Base-by-base conservation (phyloP, 805 yeast genomes). In the Cyberlindnera saturnus region DNA sequence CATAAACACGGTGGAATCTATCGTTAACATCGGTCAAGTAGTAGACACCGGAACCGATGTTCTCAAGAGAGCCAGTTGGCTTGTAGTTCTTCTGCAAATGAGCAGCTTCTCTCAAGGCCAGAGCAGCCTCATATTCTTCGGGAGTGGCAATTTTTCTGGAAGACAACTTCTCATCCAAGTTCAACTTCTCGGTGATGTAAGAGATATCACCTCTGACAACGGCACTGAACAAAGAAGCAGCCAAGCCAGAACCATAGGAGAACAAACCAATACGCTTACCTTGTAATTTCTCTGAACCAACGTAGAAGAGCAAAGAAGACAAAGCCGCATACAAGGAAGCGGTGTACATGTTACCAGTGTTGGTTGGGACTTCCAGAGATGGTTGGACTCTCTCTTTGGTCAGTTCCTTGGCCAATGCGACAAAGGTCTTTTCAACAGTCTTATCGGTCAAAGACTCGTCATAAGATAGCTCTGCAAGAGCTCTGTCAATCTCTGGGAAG, bases 241-340 rank as follows among this genome's bases (percentile, higher is more conserved):
- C 99, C 50, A 93, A 78, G 61, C 99, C 99, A 14, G 98, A 91
- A 55, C 99, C 99, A 67, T 93, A 93, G 17, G 99, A 93, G 74
- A 90, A 93, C 57, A 90, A 64, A 56, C 96, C 95, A 60, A 93
- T 74, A 66, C 96, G 80, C 74, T 89, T 87, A 57, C 77, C 77
- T 65, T 82, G 88, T 56, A 91, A 75, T 42, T 75, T 69, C 37
- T 82, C 93, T 43, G 77, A 74, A 36, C 87, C 90, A 49, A 83
- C 84, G 61, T 73, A 85, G 62, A 75, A 79, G 56, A 93, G 72
- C 52, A 88, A 70, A 13, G 98, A 91, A 29, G 91, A 75, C 46
- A 93, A 75, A 7, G 96, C 78, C 31, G 95, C 82, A 77, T 86
- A 93, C 38, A 88, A 81, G 31, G 96, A 86, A 51, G 90, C 98